phyloP scores from a whole-genome alignment of 73 alveolate genomes.

The Paramecium primaurelia region DNA sequence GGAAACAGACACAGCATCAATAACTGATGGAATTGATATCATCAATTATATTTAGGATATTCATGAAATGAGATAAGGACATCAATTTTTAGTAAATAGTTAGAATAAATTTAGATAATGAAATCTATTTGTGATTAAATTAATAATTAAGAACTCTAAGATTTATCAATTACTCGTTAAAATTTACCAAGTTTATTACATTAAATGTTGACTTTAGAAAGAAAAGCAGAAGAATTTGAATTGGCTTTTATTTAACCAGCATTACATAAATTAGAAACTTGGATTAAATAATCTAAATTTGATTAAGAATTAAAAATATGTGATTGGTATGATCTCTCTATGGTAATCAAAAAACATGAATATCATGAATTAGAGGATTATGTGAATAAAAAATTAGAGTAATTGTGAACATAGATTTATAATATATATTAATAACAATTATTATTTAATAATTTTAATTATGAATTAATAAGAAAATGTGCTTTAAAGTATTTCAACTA shows the following conservation, averaged over 20 bases:
- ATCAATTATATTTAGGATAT: background rate
- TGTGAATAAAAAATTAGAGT: background rate
- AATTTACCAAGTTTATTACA: background rate
- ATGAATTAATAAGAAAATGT: background rate
- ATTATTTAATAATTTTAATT: background rate
- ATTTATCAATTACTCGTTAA: background rate
- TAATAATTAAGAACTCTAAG: background rate
- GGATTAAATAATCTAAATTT: background rate
- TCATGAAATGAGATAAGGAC: background rate
- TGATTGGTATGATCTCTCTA: background rate
- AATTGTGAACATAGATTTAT: background rate
- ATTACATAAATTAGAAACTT: background rate
- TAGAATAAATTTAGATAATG: background rate
- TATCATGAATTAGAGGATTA: background rate
- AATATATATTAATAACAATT: background rate
- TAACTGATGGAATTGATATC: background rate
- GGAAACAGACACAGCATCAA: background rate
- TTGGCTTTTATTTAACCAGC: background rate
- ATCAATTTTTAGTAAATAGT: background rate
- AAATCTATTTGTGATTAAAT: conserved; percentile 6
- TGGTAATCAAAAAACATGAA: background rate
- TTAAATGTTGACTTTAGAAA: background rate
- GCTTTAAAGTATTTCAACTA: background rate
- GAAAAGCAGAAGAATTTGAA: background rate
- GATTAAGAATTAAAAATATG: background rate